Conservation (phyloP, 441 rosid species). For the Rhodomyrtus psidioides region DNA sequence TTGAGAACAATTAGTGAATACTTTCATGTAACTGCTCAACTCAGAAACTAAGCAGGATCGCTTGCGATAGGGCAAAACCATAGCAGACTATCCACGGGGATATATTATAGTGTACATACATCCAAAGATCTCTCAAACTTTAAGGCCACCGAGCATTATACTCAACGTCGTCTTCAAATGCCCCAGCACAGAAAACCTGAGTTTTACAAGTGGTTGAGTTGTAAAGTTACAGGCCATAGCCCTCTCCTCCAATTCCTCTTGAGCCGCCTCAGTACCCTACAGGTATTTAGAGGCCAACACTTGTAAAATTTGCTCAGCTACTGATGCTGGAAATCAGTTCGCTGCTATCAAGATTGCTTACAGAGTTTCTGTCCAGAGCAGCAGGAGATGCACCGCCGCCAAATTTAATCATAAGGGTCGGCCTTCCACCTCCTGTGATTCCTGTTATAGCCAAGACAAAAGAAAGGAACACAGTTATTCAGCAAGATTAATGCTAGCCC, state of each 20-base stretch:
- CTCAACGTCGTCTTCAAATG: background rate
- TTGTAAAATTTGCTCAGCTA: background rate
- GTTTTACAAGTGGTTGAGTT: background rate
- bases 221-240: background rate
- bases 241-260: background rate
- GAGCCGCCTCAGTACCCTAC: background rate
- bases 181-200: background rate
- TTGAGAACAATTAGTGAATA: background rate
- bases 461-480: background rate
- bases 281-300: background rate
- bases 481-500: background rate
- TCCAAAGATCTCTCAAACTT: background rate
- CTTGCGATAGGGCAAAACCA: background rate
- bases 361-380: conserved; percentile 13
- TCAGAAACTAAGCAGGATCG: background rate
- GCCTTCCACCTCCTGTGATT: conserved; percentile 81
- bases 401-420: conserved; percentile 66
- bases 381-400: conserved; percentile 40
- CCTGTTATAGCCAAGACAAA: background rate
- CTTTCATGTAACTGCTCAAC: background rate
- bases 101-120: background rate
- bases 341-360: conserved; percentile 25
- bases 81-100: background rate
- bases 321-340: conserved; percentile 38
- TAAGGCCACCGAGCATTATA: background rate